Evolutionary conservation across 768 basidiomycete species (phyloP), one percentile per base, ranked within the genome.

Genomic region (Russula compacta): DNA sequence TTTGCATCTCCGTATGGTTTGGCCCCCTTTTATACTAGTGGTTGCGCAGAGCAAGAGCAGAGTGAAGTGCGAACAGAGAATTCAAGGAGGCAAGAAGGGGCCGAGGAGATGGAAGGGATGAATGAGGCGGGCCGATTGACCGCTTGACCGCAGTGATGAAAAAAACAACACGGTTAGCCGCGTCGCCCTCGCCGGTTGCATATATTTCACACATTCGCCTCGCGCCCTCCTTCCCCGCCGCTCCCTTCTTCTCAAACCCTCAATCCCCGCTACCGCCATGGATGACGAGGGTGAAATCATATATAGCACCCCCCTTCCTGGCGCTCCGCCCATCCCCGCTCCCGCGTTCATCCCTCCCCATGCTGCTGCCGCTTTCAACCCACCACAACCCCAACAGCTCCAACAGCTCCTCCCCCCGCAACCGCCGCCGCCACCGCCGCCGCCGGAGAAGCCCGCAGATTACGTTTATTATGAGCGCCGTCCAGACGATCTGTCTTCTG

Each of bases 381-480:
- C 46, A 11, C 50, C 19, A 36, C 47, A 29, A 49, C 50, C 33
- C 10, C 35, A 14, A 10, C 48, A 32, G 9, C 14, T 2, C 9
- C 50, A 36, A 17, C 50, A 21, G 6, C 42, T 11, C 11, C 42
- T n/a, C 7, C 53, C 43, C 21, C 35, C 36, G 35, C 52, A 15
- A 17, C 44, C 12, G 2, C 19, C 21, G 5, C 52, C 40, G 2
- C 59, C 48, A 3, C 49, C 24, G 19, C 48, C 64, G 5, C 17
- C 47, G 2, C 46, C 17, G 7, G 68, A 71, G 52, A 79, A 80
- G 68, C 75, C 76, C 24, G 70, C 75, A 72, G 93, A 95, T 80
- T 95, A 98, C 77, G 92, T 97, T 56, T 92, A 90, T 75, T 99
- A 98, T 71, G 86, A 95, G 67, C 82, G 95, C 63, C 86, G 81